Evolutionary conservation across 139 green algal genomes (phyloP), one percentile per base, ranked within the genome.

Genomic region (Gonium pectorale): DNA sequence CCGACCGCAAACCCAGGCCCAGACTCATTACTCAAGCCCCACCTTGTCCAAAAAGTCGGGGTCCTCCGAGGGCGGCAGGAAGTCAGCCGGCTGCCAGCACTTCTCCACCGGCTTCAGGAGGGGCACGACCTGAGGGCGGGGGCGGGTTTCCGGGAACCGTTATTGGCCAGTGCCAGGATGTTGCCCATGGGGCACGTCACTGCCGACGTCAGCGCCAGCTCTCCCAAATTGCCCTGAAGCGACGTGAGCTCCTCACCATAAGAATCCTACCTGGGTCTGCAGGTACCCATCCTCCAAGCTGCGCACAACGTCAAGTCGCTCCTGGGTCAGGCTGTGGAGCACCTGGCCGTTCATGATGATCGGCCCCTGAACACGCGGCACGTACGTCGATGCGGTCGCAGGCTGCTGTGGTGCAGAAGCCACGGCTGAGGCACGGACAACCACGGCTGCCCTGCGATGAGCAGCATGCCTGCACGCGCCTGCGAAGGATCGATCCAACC

Each of bases 61-160:
- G 26, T 92, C 92, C 71, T 94, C 88, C 31, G 96, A 94, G n/a
- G 94, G 81, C n/a, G 98, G 98, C 56, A 99, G 91, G 81, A 96
- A 98, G 89, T 99, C 98, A 52, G 92, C 74, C 31, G 98, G 97
- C 93, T 99, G 98, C 98, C 98, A 99, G 89, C 86, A 95, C 87
- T 97, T 98, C 8, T 95, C 84, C 1, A 95, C 83, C 8, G 90
- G 88, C 91, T 97, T 98, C 26, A 99, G 91, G 38, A 98, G 81
- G 0, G 93, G 92, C 26, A 94, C 56, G 24, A 98, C 93, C 91
- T 96, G 86, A 35, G 44, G 37, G 49, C 22, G 63, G 21, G 33
- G 62, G 13, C n/a, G n/a, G n/a, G n/a, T n/a, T n/a, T n/a, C n/a
- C n/a, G n/a, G n/a, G n/a, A n/a, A n/a, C n/a, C n/a, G n/a, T n/a